Evolutionary conservation across 805 yeast species (phyloP).

Genomic region (Diddensiella caesifluorescens): DNA sequence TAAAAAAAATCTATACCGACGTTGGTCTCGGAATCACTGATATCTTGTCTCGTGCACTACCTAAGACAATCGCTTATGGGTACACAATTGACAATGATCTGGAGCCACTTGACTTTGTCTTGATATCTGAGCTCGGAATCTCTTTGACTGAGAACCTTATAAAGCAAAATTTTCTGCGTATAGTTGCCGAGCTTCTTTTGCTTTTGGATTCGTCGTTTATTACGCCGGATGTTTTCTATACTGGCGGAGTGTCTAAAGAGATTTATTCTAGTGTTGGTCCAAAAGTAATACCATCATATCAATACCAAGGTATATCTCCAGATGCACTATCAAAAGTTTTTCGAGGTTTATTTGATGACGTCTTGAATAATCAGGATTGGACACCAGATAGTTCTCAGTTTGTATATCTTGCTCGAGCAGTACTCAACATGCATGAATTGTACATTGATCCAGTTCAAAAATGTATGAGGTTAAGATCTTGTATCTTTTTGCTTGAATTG

Average conservation of each 20-base stretch:
- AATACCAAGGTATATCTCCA: neutral
- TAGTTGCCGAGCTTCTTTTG: neutral
- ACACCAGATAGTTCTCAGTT: neutral
- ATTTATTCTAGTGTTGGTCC: neutral
- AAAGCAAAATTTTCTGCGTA: neutral
- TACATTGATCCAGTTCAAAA: neutral
- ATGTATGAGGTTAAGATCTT: neutral
- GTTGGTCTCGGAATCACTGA: neutral
- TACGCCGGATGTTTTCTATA: neutral
- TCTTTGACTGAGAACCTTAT: too few species aligned
- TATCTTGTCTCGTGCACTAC: neutral
- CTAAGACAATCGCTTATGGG: constrained; percentile 7
- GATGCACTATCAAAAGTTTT: neutral
- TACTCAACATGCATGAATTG: neutral
- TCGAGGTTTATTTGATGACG: neutral
- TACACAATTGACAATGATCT: neutral
- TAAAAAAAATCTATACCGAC: neutral
- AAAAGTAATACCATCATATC: neutral
- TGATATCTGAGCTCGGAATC: too few species aligned
- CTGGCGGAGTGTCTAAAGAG: neutral
- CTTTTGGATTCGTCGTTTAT: neutral
- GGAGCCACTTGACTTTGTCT: constrained; percentile 2
- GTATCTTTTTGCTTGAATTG: constrained; percentile 2
- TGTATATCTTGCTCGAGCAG: neutral
- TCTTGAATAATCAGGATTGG: neutral